A percentile compares a stretch with the other conserved stretches of the same genome.
Conservation (phyloP, 805 yeast genomes). For the Hanseniaspora meyeri region DNA sequence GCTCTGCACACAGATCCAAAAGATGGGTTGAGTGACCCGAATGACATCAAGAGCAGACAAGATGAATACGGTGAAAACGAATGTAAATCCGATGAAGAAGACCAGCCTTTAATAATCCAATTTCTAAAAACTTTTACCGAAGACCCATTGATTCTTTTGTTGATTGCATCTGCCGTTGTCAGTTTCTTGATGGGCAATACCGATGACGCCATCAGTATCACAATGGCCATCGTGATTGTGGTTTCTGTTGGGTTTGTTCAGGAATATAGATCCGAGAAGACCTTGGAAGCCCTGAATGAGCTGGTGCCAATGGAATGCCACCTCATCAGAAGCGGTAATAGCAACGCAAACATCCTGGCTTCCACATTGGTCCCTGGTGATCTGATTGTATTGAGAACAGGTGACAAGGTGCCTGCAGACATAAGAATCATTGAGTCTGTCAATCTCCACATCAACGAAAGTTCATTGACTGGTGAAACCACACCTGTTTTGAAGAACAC, state of each 20-base stretch:
- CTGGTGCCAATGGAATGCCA: conserved; percentile 96
- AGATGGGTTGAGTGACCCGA: conserved; percentile 53
- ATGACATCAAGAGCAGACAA: conserved; percentile 62
- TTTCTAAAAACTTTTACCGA: conserved; percentile 72
- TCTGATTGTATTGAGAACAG: conserved; percentile 74
- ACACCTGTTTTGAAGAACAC: conserved; percentile 63
- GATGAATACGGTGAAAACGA: conserved; percentile 73
- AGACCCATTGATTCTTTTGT: conserved; percentile 77
- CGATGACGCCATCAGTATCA: conserved; percentile 90
- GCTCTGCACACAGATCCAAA: conserved; percentile 50
- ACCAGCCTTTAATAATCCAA: conserved; percentile 39
- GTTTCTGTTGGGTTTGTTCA: conserved; percentile 96
- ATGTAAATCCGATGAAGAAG: conserved; percentile 62
- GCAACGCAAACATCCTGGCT: conserved; percentile 66
- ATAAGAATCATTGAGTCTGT: conserved; percentile 66
- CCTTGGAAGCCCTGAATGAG: conserved; percentile 81
- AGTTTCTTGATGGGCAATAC: conserved; percentile 89
- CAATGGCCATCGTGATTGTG: conserved; percentile 83
- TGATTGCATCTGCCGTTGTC: conserved; percentile 80
- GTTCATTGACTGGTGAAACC: conserved; percentile 91
- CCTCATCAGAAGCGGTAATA: conserved; percentile 66
- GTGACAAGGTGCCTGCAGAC: conserved; percentile 96
- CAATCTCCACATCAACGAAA: conserved; percentile 79
- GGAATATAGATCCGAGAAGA: conserved; percentile 90
- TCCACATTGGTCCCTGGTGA: conserved; percentile 91